Percentiles rank a stretch among this genome's conserved stretches.
Conservation (phyloP, 768 basidiomycete species). For the Russula sp. region DNA sequence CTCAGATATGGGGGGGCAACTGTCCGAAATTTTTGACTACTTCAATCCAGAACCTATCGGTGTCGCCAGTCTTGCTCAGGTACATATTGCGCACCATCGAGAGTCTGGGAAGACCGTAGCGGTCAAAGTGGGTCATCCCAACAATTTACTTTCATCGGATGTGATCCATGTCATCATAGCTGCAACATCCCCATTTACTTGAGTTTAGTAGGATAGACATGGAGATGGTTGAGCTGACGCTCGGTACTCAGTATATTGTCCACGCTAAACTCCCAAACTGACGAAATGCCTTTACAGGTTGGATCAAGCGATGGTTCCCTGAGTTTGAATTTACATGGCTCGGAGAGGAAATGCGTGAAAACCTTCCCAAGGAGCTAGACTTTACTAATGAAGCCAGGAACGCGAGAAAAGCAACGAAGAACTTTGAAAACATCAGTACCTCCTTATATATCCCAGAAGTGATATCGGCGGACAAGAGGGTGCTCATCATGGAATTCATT, state of each 20-base stretch:
- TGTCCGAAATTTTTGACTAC: conserved; percentile 73
- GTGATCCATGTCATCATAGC: conserved; percentile 32
- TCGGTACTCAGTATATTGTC: conserved; percentile 40
- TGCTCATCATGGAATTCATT: conserved; percentile 94
- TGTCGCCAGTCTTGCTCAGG: conserved; percentile 94
- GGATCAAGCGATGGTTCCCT: conserved; percentile 91
- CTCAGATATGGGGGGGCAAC: conserved; percentile 66
- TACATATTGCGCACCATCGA: conserved; percentile 75
- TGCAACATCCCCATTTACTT: conserved; percentile 90
- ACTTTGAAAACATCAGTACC: conserved; percentile 65
- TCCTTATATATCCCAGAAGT: conserved; percentile 88
- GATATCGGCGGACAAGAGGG: conserved; percentile 71
- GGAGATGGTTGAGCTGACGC: conserved; percentile 71
- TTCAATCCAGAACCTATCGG: conserved; percentile 89
- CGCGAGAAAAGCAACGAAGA: conserved; percentile 58
- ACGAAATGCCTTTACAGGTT: conserved; percentile 37
- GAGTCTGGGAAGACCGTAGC: conserved; percentile 73
- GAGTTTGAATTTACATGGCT: conserved; percentile 93
- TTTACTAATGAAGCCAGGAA: conserved; percentile 88
- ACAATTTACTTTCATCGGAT: not conserved
- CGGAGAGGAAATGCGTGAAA: conserved; percentile 89
- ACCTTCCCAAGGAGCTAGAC: conserved; percentile 91
- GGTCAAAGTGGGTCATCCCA: conserved; percentile 55
- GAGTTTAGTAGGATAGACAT: conserved; percentile 92
- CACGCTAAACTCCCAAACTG: conserved; percentile 1